phyloP scores from a whole-genome alignment of 2,329 filamentous ascomycete genomes.

The Neonectria hederae region DNA sequence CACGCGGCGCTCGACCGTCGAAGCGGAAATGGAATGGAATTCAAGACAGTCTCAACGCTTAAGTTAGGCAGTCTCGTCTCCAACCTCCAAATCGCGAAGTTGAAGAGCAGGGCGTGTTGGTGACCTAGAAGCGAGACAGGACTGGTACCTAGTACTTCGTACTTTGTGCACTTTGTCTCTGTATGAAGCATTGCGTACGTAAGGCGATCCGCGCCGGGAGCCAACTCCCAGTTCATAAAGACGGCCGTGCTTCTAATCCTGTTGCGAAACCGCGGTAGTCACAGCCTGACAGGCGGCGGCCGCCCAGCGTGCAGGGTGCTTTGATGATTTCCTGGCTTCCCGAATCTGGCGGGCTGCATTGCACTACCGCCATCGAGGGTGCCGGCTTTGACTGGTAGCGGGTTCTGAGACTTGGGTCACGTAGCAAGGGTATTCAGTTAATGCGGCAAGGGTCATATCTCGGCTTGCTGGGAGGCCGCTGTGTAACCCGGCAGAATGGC shows the following conservation, averaged over 20 bases:
- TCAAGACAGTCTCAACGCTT: slow-evolving; percentile 6
- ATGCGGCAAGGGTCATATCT: slow-evolving; percentile 27
- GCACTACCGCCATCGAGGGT: slow-evolving; percentile 30
- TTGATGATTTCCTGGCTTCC: slow-evolving; percentile 28
- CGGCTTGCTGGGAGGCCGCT: slow-evolving; percentile 25
- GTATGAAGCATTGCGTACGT: not conserved
- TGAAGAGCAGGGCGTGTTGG: slow-evolving; percentile 6
- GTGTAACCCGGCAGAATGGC: slow-evolving; percentile 17
- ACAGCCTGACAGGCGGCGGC: slow-evolving; percentile 21
- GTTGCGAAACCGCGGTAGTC: slow-evolving; percentile 11
- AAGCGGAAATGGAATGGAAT: slow-evolving; percentile 11
- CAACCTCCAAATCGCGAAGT: slow-evolving; percentile 16
- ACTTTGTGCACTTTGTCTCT: slow-evolving; percentile 4
- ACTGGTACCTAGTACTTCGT: not conserved
- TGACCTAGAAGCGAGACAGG: slow-evolving; percentile 5
- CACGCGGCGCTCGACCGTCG: not conserved
- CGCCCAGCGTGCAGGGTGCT: slow-evolving; percentile 12
- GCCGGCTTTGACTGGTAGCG: slow-evolving; percentile 30
- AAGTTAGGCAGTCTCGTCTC: not conserved
- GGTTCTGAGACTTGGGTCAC: slow-evolving; percentile 21
- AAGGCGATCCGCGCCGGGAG: slow-evolving; percentile 8
- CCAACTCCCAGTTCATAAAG: slow-evolving; percentile 2
- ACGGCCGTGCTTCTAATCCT: slow-evolving; percentile 7
- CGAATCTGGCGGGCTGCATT: slow-evolving; percentile 41
- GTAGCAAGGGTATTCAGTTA: slow-evolving; percentile 30